Conservation (phyloP, 331 rosid species). For the Rhamnella rubrinervis region DNA sequence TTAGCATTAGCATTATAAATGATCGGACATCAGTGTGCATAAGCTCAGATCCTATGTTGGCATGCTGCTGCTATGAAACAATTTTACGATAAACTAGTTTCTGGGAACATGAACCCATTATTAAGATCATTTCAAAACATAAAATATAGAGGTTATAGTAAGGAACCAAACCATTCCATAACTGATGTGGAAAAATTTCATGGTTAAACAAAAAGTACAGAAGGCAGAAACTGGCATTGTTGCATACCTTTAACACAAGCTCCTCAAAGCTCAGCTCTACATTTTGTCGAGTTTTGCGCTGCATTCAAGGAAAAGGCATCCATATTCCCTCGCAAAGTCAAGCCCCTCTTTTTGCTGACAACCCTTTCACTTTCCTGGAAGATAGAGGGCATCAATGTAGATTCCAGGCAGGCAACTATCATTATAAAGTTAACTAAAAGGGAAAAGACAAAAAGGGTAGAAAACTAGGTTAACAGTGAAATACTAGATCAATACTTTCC, state of each 20-base stretch:
- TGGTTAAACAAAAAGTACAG: neutral
- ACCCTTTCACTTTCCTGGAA: slow-evolving; percentile 81
- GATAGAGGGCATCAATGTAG: too few relatives aligned
- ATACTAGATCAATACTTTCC: too few relatives aligned
- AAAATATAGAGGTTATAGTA: neutral
- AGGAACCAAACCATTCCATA: neutral
- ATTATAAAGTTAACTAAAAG: too few relatives aligned
- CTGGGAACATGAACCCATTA: neutral
- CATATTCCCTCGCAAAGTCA: slow-evolving; percentile 80
- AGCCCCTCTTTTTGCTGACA: slow-evolving; percentile 75
- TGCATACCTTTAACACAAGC: slow-evolving; percentile 74
- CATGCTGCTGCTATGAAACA: neutral
- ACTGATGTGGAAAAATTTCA: neutral
- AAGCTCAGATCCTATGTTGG: neutral
- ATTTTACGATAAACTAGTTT: neutral
- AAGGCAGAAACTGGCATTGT: neutral
- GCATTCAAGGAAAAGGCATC: slow-evolving; percentile 77
- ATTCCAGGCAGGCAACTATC: too few relatives aligned
- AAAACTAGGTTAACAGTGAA: too few relatives aligned
- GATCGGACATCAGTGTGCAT: neutral
- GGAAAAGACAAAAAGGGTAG: too few relatives aligned
- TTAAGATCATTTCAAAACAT: too few relatives aligned
- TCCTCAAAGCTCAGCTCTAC: slow-evolving; percentile 87
- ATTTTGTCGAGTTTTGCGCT: slow-evolving; percentile 82
- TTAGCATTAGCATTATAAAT: neutral